Base-by-base conservation (phyloP, 768 basidiomycete genomes). In the Krasilnikovozyma curviuscula region DNA sequence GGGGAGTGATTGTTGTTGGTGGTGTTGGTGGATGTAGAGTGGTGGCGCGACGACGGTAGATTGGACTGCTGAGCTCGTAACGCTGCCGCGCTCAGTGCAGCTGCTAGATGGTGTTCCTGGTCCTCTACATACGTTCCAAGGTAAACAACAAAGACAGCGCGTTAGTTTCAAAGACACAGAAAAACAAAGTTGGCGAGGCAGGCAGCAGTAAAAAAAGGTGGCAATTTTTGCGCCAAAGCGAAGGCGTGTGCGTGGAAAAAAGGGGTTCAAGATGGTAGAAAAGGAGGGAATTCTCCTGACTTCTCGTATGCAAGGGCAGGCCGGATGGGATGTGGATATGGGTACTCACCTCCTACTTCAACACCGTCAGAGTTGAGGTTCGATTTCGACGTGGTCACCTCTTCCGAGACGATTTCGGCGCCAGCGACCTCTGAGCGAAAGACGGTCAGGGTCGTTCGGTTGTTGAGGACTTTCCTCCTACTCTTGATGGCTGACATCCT, bases 51-150 rank as follows among this genome's bases (percentile, higher is more conserved):
- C 34, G 57, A 56, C 18, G 57, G 52, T 12, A 59, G 56, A 44
- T 54, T 56, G 23, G 49, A 48, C 28, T 50, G 47, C 23, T 48
- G 45, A 42, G 33, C 46, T 28, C 42, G 53, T 33, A 59, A 66
- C 60, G 44, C 62, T 47, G 50, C 45, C 2, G 50, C 50, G 29
- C 50, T 44, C n/a, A 67, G 62, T 7, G 63, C 63, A 9, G 64
- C 60, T 5, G 65, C 62, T 34, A 18, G 19, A 46, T 7, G 19
- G 24, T 14, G 16, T 18, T 34, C 44, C 24, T 21, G n/a, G 19
- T 28, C 21, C 16, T 7, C 16, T 3, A 25, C 16, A 5, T 4
- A n/a, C 5, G 10, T 16, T 27, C 10, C 3, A 2, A n/a, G 21
- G 33, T 35, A n/a, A 25, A 27, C 13, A 21, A 34, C 44, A n/a